phyloP scores from a whole-genome alignment of 2,329 filamentous ascomycete genomes.

The Aspergillus pseudoglaucus region DNA sequence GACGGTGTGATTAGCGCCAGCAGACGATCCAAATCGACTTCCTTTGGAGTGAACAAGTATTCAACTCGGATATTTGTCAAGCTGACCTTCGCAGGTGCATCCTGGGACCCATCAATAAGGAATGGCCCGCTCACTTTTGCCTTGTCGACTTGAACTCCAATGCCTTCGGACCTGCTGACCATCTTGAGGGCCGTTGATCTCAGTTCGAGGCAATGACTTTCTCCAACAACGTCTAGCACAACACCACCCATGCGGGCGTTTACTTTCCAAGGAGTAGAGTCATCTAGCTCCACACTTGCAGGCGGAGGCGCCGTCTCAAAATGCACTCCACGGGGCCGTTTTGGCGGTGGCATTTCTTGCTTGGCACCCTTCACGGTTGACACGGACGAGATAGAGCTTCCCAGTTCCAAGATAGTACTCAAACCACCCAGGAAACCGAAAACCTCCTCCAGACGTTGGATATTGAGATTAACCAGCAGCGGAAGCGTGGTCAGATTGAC shows the following conservation, averaged over 20 bases:
- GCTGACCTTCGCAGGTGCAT: conserved; percentile 55
- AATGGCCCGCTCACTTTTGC: conserved; percentile 69
- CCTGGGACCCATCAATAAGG: conserved; percentile 40
- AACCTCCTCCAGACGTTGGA: conserved; percentile 76
- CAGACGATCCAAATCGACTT: conserved; percentile 73
- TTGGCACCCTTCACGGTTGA: conserved; percentile 45
- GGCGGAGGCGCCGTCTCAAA: conserved; percentile 46
- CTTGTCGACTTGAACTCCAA: conserved; percentile 68
- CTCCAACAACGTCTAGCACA: conserved; percentile 68
- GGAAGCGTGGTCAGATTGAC: conserved; percentile 69
- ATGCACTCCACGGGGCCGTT: conserved; percentile 46
- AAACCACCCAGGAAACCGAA: conserved; percentile 85
- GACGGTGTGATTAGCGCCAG: conserved; percentile 85
- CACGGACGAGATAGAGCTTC: conserved; percentile 72
- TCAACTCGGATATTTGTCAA: conserved; percentile 64
- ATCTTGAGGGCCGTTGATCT: conserved; percentile 78
- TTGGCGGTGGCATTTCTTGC: conserved; percentile 15
- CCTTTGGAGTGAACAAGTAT: conserved; percentile 65
- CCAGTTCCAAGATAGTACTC: conserved; percentile 83
- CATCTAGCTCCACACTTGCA: conserved; percentile 9
- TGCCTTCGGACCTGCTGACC: conserved; percentile 64
- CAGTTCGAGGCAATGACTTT: conserved; percentile 65
- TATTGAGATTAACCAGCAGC: conserved; percentile 66
- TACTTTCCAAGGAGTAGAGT: conserved; percentile 50
- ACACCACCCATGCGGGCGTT: conserved; percentile 72